phyloP scores from a whole-genome alignment of 129 eudicot species.

The Lonicera japonica region DNA sequence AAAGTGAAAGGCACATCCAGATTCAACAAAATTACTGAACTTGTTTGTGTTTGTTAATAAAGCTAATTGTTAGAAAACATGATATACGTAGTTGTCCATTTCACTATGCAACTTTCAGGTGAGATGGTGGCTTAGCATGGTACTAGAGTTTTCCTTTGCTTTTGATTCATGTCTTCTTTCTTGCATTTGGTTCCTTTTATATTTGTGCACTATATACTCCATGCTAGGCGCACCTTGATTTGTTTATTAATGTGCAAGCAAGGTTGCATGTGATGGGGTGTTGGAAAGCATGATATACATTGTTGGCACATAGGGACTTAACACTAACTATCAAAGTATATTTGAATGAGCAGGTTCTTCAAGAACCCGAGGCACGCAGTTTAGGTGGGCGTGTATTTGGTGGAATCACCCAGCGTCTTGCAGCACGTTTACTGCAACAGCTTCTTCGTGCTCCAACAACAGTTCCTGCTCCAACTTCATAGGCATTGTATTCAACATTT shows the following conservation, averaged over 20 bases:
- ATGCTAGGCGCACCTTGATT: neutral
- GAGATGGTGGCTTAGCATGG: too few species aligned
- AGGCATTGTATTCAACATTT: constrained; percentile 7
- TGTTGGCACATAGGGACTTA: too few species aligned
- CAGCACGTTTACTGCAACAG: constrained; percentile 95
- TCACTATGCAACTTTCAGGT: too few species aligned
- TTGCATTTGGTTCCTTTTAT: neutral
- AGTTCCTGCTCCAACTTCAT: constrained; percentile 28
- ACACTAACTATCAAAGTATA: neutral
- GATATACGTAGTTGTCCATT: too few species aligned
- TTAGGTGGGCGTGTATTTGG: constrained; percentile 85
- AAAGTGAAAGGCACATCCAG: too few species aligned
- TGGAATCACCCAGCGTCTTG: constrained; percentile 85
- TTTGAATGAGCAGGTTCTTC: constrained; percentile 60
- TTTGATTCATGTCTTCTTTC: neutral
- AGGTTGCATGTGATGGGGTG: too few species aligned
- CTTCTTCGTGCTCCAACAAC: constrained; percentile 60
- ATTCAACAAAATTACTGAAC: too few species aligned
- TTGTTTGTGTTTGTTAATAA: too few species aligned
- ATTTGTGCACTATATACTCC: neutral
- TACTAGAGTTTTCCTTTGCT: too few species aligned
- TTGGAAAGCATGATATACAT: too few species aligned
- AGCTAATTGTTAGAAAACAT: too few species aligned
- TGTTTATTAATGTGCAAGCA: neutral
- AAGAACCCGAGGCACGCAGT: constrained; percentile 75